Percentiles rank a stretch among this genome's conserved stretches.
These are phyloP conservation scores for Trichophyton mentagrophytes DNA, from an alignment of 2,329 filamentous ascomycete species.

Conservation along the genomic window DNA sequence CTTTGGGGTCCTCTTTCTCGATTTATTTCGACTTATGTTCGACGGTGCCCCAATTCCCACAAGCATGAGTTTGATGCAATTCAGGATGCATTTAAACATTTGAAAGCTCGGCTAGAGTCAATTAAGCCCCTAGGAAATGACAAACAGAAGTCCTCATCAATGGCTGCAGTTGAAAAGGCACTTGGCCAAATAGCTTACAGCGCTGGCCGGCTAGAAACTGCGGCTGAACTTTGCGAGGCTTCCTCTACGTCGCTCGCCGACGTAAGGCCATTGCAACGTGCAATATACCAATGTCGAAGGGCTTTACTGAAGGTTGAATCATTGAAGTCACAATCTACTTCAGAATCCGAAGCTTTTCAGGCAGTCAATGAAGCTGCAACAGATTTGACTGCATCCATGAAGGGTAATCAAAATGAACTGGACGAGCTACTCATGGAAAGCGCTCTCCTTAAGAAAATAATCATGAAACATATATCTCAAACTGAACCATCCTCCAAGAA, in stretches of 20 bases:
- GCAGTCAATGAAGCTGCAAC: conserved; percentile 24
- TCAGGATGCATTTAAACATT: conserved; percentile 25
- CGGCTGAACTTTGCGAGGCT: conserved; percentile 25
- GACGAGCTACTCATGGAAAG: conserved; percentile 34
- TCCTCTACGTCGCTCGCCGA: conserved; percentile 21
- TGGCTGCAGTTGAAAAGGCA: conserved; percentile 24
- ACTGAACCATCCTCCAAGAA: conserved; percentile 16
- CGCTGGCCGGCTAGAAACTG: conserved; percentile 28
- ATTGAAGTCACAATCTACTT: conserved; percentile 16
- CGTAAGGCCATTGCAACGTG: conserved; percentile 24
- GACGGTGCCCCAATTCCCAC: conserved; percentile 24
- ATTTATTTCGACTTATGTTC: conserved; percentile 27
- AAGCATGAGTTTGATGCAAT: conserved; percentile 27
- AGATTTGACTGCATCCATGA: conserved; percentile 25
- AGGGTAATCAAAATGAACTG: conserved; percentile 29
- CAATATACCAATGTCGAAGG: conserved; percentile 29
- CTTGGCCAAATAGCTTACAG: conserved; percentile 31
- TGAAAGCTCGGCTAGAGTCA: conserved; percentile 22
- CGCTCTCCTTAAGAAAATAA: conserved; percentile 31
- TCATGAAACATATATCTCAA: conserved; percentile 21
- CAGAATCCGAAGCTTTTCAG: conserved; percentile 14
- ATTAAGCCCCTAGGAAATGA: conserved; percentile 17
- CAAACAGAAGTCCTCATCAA: conserved; percentile 17
- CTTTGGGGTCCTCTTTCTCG: conserved; percentile 32
- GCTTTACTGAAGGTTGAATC: conserved; percentile 27